Conservation (phyloP, 164 flowering plant species). For the Stephania yunnanensis region DNA sequence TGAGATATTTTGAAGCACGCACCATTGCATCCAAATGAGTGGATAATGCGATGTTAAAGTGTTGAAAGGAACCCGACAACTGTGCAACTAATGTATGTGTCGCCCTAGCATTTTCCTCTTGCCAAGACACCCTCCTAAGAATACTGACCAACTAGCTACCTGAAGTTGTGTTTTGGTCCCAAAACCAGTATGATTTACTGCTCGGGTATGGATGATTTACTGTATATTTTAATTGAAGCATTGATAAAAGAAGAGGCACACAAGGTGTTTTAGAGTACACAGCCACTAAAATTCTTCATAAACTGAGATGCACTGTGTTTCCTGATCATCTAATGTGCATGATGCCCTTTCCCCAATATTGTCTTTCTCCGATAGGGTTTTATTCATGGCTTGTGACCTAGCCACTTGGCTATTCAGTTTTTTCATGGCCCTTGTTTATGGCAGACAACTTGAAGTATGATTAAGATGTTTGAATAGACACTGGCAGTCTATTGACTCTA, state of each 20-base stretch:
- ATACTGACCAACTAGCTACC: background rate
- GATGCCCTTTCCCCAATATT: background rate
- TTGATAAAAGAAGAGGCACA: background rate
- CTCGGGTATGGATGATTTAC: background rate
- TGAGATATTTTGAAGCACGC: no score
- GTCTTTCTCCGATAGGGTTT: background rate
- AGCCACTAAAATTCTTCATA: background rate
- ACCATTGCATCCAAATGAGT: background rate
- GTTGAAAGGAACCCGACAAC: no score
- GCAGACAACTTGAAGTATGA: no score
- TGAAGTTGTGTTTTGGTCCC: background rate
- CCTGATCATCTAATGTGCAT: no score
- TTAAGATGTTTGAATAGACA: no score
- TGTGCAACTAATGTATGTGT: no score
- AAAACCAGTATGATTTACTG: background rate
- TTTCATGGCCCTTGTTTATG: no score
- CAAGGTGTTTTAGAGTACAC: background rate
- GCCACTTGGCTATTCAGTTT: background rate
- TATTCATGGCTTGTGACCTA: background rate
- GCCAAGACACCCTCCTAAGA: background rate
- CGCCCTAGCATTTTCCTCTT: no score
- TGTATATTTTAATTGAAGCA: background rate
- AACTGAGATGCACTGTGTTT: background rate
- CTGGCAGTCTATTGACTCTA: no score
- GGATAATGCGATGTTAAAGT: background rate